Evolutionary conservation across 2,329 filamentous ascomycete species (phyloP), one percentile per base, ranked within the genome.

Genomic region (Sporothrix curviconia): DNA sequence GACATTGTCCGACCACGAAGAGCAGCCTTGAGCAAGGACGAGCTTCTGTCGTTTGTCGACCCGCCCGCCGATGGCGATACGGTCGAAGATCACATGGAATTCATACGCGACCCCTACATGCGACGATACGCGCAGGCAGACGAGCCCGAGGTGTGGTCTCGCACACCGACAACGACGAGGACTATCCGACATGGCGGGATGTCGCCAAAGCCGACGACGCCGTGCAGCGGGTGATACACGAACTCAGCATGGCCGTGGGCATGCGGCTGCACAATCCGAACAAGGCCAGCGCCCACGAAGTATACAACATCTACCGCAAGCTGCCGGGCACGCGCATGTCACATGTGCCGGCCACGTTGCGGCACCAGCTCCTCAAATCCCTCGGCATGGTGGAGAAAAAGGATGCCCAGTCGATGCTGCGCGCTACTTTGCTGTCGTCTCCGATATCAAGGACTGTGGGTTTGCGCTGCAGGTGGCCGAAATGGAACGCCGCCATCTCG

Each of bases 401-500:
- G 58, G 73, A 79, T 51, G 70, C 79, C 15, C 76, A 72, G 61
- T 79, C 83, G 47, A 95, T 91, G 87, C 76, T 89, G 65, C 86
- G n/a, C n/a, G 89, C 56, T 97, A 92, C 71, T 86, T 96, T 61
- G 83, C 85, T 5, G 75, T 96, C 24, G 78, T 97, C 17, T 85
- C 92, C 61, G 92, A 99, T 65, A 86, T 95, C 74, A 87, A 89
- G 65, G 78, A 78, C 55, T 81, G 84, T n/a, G 82, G 84, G 2
- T 82, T 95, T 44, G 80, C 85, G 0, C 74, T 97, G 56, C n/a
- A 81, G 77, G 1, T 74, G 72, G 5, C 72, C 77, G 0, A 84
- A 96, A 67, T 99, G 92, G 92, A 96, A 89, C 60, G 84, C 83
- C 39, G 92, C 91, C 37, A 83, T 96, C 53, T 81, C 87, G 19